phyloP scores from a whole-genome alignment of 768 basidiomycete species.

The Kwoniella bestiolae region DNA sequence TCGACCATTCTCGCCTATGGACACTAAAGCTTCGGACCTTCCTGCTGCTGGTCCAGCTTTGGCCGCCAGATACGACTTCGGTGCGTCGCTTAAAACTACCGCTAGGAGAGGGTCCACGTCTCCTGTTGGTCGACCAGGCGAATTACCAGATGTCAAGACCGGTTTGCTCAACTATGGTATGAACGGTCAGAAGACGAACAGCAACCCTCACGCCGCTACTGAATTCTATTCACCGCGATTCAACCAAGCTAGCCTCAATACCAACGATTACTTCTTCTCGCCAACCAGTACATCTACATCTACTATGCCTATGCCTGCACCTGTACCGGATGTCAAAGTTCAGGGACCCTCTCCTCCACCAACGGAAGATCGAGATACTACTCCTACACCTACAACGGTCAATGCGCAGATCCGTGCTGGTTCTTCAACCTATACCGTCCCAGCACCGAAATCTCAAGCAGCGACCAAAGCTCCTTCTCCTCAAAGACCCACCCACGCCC shows the following conservation, averaged over 20 bases:
- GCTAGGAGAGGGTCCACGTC: constrained; percentile 35
- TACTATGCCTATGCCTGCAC: constrained; percentile 8
- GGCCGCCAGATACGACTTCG: constrained; percentile 58
- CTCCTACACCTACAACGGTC: constrained; percentile 9
- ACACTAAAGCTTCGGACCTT: constrained; percentile 26
- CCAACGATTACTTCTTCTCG: constrained; percentile 36
- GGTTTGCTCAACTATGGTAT: constrained; percentile 37
- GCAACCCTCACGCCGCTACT: constrained; percentile 33
- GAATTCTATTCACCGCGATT: constrained; percentile 53
- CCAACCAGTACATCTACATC: constrained; percentile 11
- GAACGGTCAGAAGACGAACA: constrained; percentile 4
- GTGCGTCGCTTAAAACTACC: constrained; percentile 53
- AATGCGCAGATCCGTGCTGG: not conserved
- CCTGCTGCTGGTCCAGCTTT: constrained; percentile 42
- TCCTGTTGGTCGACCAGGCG: constrained; percentile 20
- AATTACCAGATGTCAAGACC: constrained; percentile 46
- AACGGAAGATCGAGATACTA: constrained; percentile 8
- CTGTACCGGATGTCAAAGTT: constrained; percentile 30
- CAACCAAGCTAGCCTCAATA: constrained; percentile 10
- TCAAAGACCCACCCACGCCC: constrained; percentile 2
- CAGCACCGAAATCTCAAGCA: not conserved
- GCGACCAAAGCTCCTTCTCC: not conserved
- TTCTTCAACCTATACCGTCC: constrained; percentile 1
- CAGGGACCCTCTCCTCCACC: constrained; percentile 39
- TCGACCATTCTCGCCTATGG: constrained; percentile 15